Evolutionary conservation across 257 asterid genomes (phyloP), one percentile per base, ranked within the genome.

Genomic region (Galeopsis tetrahit): DNA sequence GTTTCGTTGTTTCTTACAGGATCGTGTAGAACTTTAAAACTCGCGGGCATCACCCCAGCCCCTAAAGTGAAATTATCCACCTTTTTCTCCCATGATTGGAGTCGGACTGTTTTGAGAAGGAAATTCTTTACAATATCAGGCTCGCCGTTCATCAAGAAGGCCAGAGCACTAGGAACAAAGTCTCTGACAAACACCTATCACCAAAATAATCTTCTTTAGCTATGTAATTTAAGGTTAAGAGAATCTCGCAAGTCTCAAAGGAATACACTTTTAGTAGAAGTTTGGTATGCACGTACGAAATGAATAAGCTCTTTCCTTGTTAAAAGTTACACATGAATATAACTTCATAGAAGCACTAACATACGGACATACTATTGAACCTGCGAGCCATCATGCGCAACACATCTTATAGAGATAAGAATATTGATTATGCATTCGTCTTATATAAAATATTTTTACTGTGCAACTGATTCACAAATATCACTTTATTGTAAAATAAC

Each of bases 21-120:
- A 69, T 93, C 96, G 5, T 93, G 98, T 64, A 86, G 95, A 31
- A 93, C 98, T 75, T 93, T 93, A 59, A 93, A 93, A 83, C 98
- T 93, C 39, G 98, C 98, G 0, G 98, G 98, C 93, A 93, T 82
- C 60, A 93, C 98, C 61, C 98, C 98, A 8, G 93, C 90, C 4
- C 97, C 97, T 73, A 93, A 77, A 58, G 92, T 90, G 85, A 93
- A 93, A 61, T 90, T 85, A 72, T 93, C 98, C 64, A 93, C 96
- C 75, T 86, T 90, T 57, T 93, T 93, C 87, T 93, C 98, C 95
- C 97, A 89, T 43, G 98, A 87, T 71, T 93, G 98, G 74, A 93
- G 93, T 69, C 98, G 83, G 35, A 90, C 68, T 1, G 98, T 89
- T 81, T 93, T 93, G 72, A 88, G 80, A 46, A 93, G 86, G 72